phyloP scores from a whole-genome alignment of 2,329 filamentous ascomycete genomes.

The Curvularia hawaiiensis region DNA sequence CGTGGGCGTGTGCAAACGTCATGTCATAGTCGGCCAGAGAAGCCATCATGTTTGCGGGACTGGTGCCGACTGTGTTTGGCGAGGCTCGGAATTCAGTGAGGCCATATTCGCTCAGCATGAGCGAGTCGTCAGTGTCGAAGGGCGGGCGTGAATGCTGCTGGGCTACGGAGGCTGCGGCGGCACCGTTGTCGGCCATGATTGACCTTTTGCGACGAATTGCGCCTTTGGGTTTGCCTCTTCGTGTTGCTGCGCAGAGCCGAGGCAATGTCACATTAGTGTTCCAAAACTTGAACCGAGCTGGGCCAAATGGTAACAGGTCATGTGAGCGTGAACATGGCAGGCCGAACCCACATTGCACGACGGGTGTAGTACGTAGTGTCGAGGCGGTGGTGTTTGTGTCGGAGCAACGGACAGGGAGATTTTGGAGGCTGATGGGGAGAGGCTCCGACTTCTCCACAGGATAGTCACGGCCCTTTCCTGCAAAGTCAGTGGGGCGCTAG shows the following conservation, averaged over 20 bases:
- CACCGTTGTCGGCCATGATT: conserved; percentile 36
- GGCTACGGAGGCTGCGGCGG: conserved; percentile 36
- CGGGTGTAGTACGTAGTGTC: background rate
- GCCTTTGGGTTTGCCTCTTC: conserved; percentile 20
- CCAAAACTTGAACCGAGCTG: conserved; percentile 1
- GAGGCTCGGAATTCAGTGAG: conserved; percentile 38
- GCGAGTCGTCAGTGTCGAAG: conserved; percentile 42
- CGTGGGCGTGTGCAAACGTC: conserved; percentile 34
- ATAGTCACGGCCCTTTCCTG: conserved; percentile 9
- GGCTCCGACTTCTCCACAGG: conserved; percentile 26
- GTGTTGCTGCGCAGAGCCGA: conserved; percentile 11
- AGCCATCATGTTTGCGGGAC: conserved; percentile 35
- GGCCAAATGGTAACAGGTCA: conserved; percentile 2
- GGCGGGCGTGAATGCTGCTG: conserved; percentile 31
- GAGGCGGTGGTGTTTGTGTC: conserved; percentile 12
- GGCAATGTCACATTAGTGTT: conserved; percentile 31
- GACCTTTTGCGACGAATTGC: conserved; percentile 25
- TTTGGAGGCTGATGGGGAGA: conserved; percentile 10
- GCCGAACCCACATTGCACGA: conserved; percentile 10
- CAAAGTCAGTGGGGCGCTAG: conserved; percentile 26
- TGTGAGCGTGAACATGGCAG: conserved; percentile 2
- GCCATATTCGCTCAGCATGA: conserved; percentile 45
- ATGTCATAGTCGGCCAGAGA: conserved; percentile 42
- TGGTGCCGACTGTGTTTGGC: conserved; percentile 29
- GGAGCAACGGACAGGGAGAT: conserved; percentile 15